These are phyloP conservation scores for Stachybotrys echinatus DNA, from an alignment of 2,329 filamentous ascomycete genomes.

Conservation along the genomic window DNA sequence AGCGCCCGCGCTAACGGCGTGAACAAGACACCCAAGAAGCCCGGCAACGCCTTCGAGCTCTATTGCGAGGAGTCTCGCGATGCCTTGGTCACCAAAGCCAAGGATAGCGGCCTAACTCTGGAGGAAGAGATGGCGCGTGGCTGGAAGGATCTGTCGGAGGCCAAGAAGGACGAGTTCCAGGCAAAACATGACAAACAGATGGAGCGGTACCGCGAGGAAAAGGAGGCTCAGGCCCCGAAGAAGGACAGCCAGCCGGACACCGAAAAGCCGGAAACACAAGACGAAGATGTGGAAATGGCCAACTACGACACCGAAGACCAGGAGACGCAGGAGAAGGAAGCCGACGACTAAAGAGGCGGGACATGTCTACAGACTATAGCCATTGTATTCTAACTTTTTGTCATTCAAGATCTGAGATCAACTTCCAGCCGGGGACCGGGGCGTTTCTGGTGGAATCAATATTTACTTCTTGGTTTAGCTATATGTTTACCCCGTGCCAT, in stretches of 20 bases:
- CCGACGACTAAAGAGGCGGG: constrained; percentile 19
- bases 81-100: constrained; percentile 36
- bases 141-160: constrained; percentile 49
- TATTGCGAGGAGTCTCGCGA: constrained; percentile 47
- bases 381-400: background rate
- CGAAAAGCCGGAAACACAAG: constrained; percentile 28
- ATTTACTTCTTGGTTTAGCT: too few species aligned
- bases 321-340: constrained; percentile 28
- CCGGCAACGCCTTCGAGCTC: constrained; percentile 46
- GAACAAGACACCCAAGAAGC: constrained; percentile 34
- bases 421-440: constrained; percentile 4
- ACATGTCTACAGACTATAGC: background rate
- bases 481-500: too few species aligned
- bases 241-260: constrained; percentile 14
- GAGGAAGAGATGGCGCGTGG: constrained; percentile 50
- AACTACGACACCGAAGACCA: constrained; percentile 40
- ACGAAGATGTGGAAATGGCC: constrained; percentile 45
- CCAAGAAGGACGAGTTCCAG: constrained; percentile 44
- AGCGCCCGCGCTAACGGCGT: constrained; percentile 31
- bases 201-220: constrained; percentile 18
- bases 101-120: constrained; percentile 33
- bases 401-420: background rate
- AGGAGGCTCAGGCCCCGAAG: constrained; percentile 11
- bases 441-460: constrained; percentile 12
- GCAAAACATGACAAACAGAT: constrained; percentile 21